A percentile compares a stretch with the other conserved stretches of the same genome.
Evolutionary conservation across 441 rosid genomes (phyloP).

Genomic region (Brassica balearica): DNA sequence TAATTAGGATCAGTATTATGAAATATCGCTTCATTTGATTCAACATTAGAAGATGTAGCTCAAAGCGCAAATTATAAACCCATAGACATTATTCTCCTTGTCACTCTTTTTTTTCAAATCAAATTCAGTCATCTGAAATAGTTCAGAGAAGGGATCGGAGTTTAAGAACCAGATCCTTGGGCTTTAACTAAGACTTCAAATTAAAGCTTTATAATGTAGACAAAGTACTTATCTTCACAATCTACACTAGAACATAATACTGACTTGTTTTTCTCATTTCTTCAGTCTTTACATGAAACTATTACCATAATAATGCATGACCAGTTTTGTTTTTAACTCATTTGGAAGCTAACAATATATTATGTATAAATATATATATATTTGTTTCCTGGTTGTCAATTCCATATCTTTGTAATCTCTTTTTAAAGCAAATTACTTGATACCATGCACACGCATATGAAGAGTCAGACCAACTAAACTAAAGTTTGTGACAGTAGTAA

Average conservation of each 20-base stretch:
- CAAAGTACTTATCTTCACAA: background rate
- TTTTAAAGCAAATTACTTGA: background rate
- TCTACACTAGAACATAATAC: background rate
- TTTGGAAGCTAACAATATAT: background rate
- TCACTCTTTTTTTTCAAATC: background rate
- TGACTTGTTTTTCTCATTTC: background rate
- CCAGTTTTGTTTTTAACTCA: background rate
- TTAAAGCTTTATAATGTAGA: background rate
- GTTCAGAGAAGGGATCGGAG: background rate
- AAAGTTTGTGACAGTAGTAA: background rate
- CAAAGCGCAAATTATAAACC: background rate
- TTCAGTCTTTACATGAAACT: background rate
- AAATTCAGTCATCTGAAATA: background rate
- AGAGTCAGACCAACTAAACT: constrained; percentile 4
- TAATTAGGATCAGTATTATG: background rate
- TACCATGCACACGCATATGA: background rate
- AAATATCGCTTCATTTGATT: background rate
- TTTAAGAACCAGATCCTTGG: background rate
- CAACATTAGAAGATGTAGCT: background rate
- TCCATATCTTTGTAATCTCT: background rate
- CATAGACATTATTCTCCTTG: background rate
- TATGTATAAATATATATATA: background rate
- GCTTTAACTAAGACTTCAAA: background rate
- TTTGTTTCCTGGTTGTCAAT: background rate
- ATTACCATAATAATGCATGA: background rate